Percentiles rank a stretch among this genome's conserved stretches.
These are phyloP conservation scores for Penicillium canescens DNA, from an alignment of 495 filamentous ascomycete genomes.

Conservation along the genomic window DNA sequence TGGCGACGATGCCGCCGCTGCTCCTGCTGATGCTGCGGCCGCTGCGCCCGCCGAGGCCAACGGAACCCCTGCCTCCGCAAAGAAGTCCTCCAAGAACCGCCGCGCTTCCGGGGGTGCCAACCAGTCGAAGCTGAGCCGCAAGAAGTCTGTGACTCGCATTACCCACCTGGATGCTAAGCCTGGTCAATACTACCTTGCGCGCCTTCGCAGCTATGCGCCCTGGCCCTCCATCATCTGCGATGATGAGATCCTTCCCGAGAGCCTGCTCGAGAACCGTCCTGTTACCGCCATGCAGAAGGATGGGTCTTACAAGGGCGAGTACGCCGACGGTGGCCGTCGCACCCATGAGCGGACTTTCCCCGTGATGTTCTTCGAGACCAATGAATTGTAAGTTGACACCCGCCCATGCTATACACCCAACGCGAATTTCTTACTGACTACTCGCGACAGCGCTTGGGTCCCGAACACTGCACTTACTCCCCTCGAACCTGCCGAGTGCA, in stretches of 20 bases:
- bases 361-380: conserved; percentile 90
- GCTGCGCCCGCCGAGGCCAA: conserved; percentile 37
- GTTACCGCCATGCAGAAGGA: conserved; percentile 78
- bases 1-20: conserved; percentile 22
- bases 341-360: conserved; percentile 81
- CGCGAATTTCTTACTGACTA: conserved; percentile 7
- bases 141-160: conserved; percentile 72
- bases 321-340: conserved; percentile 79
- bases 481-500: conserved; percentile 67
- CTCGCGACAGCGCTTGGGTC: conserved; percentile 70
- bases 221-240: conserved; percentile 92
- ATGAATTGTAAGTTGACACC: conserved; percentile 80
- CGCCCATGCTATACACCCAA: background rate
- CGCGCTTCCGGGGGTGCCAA: conserved; percentile 68
- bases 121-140: conserved; percentile 73
- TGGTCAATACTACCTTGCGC: conserved; percentile 82
- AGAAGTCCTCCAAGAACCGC: conserved; percentile 52
- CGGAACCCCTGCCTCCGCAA: conserved; percentile 47
- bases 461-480: conserved; percentile 75
- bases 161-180: conserved; percentile 76
- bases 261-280: conserved; percentile 68
- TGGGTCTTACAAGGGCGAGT: conserved; percentile 81
- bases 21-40: conserved; percentile 27
- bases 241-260: conserved; percentile 82
- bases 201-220: conserved; percentile 84